Evolutionary conservation across 371 early-diverging fungal species (phyloP), one percentile per base, ranked within the genome.

Genomic region (Phascolomyces articulosus): DNA sequence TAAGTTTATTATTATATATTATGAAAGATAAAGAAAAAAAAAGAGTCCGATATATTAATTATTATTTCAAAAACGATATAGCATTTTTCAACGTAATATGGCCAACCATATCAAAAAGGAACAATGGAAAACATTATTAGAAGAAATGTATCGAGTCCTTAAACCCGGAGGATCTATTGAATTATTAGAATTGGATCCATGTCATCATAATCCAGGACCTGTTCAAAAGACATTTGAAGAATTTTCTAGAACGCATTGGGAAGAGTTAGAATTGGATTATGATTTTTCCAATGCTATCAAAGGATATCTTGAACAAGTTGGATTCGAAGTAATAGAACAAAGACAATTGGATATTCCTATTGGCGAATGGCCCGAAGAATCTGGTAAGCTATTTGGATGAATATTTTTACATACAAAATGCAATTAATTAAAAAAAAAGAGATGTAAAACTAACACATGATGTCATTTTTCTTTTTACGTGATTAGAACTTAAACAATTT

Each of bases 311-410:
- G 41, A 64, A 15, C 49, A 72, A 29, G 53, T 16, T 4, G 79
- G 79, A 3, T 82, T 78, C 48, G 41, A 41, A 2, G 29, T 64
- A 11, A 24, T 79, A n/a, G 73, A 74, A 23, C 63, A 66, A 21
- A 58, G 68, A 31, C 27, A 63, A 6, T 44, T 82, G 55, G 82
- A 82, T 55, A 71, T 82, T 44, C 82, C 82, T 1, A 65, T 79
- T 21, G 82, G 82, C 13, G 82, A 82, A 68, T 82, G 82, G 82
- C 76, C 79, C 15, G 60, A 65, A 24, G 82, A 82, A 51, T 63
- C 74, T 59, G 77, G 77, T 76, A 73, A 28, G 21, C 27, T 24
- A 58, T 57, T 11, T 4, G 1, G 13, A 24, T 29, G 21, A 20
- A n/a, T 40, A 28, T 28, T 20, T 34, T 23, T 21, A 55, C 18